A percentile compares a stretch with the other conserved stretches of the same genome.
Conservation (phyloP, 163 green algal genomes). For the Coccomyxa subellipsoidea region DNA sequence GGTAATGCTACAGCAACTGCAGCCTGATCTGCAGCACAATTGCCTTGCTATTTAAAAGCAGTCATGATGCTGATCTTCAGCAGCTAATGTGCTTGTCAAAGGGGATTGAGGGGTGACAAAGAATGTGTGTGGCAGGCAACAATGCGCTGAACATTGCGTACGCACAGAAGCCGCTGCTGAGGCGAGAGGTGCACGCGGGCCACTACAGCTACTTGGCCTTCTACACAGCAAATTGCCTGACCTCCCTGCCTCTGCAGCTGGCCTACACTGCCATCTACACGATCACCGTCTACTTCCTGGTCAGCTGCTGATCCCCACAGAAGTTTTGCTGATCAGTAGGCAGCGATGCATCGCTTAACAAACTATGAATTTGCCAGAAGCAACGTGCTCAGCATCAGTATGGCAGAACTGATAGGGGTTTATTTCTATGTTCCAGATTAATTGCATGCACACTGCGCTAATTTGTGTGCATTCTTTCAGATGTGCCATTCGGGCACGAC, state of each 20-base stretch:
- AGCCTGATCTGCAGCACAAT: too few relatives aligned
- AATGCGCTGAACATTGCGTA: not conserved
- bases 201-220: constrained; percentile 18
- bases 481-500: too few relatives aligned
- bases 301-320: not conserved
- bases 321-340: not conserved
- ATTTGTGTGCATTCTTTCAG: too few relatives aligned
- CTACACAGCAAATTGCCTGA: constrained; percentile 20
- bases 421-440: too few relatives aligned
- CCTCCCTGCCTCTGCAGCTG: constrained; percentile 16
- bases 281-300: constrained; percentile 15
- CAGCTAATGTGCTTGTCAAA: too few relatives aligned
- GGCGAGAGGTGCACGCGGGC: constrained; percentile 11
- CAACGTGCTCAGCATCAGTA: too few relatives aligned
- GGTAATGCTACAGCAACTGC: too few relatives aligned
- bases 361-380: too few relatives aligned
- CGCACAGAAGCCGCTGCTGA: constrained; percentile 7
- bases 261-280: not conserved
- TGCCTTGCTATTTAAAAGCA: too few relatives aligned
- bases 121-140: constrained; percentile 1
- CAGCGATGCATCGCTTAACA: not conserved
- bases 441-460: too few relatives aligned
- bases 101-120: not conserved
- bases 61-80: too few relatives aligned
- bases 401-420: too few relatives aligned